Base-by-base conservation (phyloP, 2,329 filamentous ascomycete genomes). In the Hypoxylon sp. region DNA sequence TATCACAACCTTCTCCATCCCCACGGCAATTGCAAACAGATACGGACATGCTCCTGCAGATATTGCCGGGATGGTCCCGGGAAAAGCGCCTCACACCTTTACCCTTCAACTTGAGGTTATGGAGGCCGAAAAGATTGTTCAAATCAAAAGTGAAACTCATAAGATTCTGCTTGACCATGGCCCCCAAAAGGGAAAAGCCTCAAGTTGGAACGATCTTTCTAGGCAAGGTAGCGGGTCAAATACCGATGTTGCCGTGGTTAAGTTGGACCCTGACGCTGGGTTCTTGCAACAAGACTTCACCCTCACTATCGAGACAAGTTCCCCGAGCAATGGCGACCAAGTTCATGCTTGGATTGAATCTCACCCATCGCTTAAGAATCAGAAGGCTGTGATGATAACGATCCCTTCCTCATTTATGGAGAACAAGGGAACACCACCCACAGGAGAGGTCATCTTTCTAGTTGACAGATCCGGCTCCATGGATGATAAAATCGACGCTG, bases 401-500 rank as follows among this genome's bases (percentile, higher is more conserved):
- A 49, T 77, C 5, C 75, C 76, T 10, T 60, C 72, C 14, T 55
- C 49, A 2, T 68, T 69, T 11, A 42, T 74, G 33, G 42, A 48
- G 49, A 30, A 65, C n/a, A 33, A 49, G 46, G 40, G 33, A 33
- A 46, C 37, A 25, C 14, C 42, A 2, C 48, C 53, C 40, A 31
- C 25, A 27, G 66, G 71, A 33, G 71, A 73, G 42, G 56, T 73
- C 6, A 8, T 73, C 14, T 68, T 73, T 37, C 48, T 71, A 14
- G 64, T 46, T 50, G 77, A 76, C 59, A 79, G 75, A 77, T 81
- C 76, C 72, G 77, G 75, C 73, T 81, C 80, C 40, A 86, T 86
- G 81, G 3, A 42, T 3, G 75, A 76, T 37, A 86, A 85, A 50
- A 88, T 89, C 6, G 61, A 56, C 1, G 80, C 85, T 0, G 79